phyloP scores from a whole-genome alignment of 2,329 filamentous ascomycete species.

The Nigrospora oryzae region DNA sequence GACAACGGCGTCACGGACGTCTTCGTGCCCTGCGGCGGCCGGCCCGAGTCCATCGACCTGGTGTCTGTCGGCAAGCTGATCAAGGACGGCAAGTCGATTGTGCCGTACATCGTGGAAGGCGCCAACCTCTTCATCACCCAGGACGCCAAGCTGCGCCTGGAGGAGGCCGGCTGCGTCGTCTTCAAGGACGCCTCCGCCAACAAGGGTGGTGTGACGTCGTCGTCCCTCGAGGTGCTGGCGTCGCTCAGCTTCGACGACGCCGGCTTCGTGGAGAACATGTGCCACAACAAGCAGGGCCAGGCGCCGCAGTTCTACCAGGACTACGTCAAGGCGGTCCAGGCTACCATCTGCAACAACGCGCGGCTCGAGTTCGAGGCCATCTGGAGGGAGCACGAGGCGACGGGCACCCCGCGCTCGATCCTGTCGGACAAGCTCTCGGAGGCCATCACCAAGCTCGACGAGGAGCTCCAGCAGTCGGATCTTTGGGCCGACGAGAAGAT shows the following conservation, averaged over 20 bases:
- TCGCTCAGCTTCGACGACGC: conserved; percentile 89
- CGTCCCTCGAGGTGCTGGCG: conserved; percentile 90
- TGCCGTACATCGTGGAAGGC: conserved; percentile 95
- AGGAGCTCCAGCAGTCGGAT: conserved; percentile 89
- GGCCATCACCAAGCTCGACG: conserved; percentile 92
- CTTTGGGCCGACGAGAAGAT: conserved; percentile 81
- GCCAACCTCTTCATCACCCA: conserved; percentile 99
- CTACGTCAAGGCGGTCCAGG: conserved; percentile 88
- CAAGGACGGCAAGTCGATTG: conserved; percentile 73
- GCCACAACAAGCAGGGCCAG: conserved; percentile 62
- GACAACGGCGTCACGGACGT: conserved; percentile 68
- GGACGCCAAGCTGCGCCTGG: conserved; percentile 89
- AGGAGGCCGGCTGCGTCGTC: conserved; percentile 87
- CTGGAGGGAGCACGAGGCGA: conserved; percentile 87
- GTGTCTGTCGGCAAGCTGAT: conserved; percentile 78
- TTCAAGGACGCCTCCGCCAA: conserved; percentile 98
- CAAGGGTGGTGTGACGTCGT: conserved; percentile 97
- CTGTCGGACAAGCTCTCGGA: conserved; percentile 84
- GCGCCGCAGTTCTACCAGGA: conserved; percentile 85
- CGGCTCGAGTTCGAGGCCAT: conserved; percentile 94
- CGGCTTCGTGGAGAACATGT: conserved; percentile 90
- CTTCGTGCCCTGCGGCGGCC: conserved; percentile 93
- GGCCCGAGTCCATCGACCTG: conserved; percentile 93
- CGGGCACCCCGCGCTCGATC: conserved; percentile 71
- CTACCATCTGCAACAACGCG: conserved; percentile 85